Conservation (phyloP, 352 stramenopile genomes). For the Phytophthora fragariaefolia region DNA sequence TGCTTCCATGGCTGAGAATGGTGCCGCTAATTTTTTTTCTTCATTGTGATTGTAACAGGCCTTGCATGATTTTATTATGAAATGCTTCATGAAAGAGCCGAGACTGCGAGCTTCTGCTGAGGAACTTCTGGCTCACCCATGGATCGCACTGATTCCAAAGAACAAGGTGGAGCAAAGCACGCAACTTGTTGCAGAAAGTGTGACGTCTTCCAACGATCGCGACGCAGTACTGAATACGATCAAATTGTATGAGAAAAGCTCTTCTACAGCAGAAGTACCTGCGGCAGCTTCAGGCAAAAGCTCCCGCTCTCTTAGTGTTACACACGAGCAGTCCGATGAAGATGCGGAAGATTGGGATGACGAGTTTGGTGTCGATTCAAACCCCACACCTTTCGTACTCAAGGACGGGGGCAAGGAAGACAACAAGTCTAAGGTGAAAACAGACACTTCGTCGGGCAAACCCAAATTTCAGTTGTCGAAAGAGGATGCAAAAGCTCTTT, state of each 20-base stretch:
- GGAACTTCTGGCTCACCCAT: constrained; percentile 90
- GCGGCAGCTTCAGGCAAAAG: constrained; percentile 24
- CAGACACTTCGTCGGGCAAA: constrained; percentile 16
- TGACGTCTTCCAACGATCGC: constrained; percentile 79
- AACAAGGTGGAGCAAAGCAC: constrained; percentile 91
- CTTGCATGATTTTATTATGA: constrained; percentile 93
- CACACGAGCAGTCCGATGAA: constrained; percentile 48
- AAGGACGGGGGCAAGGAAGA: constrained; percentile 5
- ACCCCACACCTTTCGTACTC: constrained; percentile 43
- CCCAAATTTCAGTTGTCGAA: constrained; percentile 73
- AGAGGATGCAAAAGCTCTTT: constrained; percentile 75
- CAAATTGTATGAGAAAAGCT: constrained; percentile 79
- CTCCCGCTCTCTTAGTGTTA: constrained; percentile 26
- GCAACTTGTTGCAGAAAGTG: constrained; percentile 76
- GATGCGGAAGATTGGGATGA: constrained; percentile 87
- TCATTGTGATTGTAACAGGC: constrained; percentile 42
- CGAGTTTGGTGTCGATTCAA: constrained; percentile 71
- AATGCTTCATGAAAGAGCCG: constrained; percentile 94
- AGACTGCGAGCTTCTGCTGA: constrained; percentile 77
- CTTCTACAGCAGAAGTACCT: constrained; percentile 37
- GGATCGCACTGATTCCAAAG: constrained; percentile 90
- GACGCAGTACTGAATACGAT: constrained; percentile 89
- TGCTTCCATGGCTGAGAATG: background rate
- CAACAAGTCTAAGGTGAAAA: constrained; percentile 17
- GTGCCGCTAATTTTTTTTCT: background rate